phyloP scores from a whole-genome alignment of 371 early-diverging fungal species.

The Rhizopus delemar region DNA sequence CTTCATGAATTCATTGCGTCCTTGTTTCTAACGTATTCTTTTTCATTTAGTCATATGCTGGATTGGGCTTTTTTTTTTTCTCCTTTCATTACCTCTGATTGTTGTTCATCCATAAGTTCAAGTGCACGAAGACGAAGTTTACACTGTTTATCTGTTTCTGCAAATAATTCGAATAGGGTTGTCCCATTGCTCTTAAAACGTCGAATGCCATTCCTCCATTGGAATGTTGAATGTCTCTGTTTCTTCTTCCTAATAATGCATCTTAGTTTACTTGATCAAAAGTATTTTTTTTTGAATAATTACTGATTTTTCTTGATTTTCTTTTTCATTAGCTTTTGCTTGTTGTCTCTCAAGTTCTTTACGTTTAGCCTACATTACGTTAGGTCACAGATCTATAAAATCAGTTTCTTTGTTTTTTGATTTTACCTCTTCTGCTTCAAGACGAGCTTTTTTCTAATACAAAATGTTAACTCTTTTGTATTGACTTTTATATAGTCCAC shows the following conservation, averaged over 20 bases:
- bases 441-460: conserved; percentile 39
- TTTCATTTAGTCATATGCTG: not conserved
- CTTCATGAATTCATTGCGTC: conserved; percentile 88
- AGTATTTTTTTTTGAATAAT: conserved; percentile 5
- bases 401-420: not conserved
- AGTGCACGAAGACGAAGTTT: conserved; percentile 79
- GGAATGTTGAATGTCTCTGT: conserved; percentile 62
- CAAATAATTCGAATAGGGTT: conserved; percentile 94
- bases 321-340: conserved; percentile 20
- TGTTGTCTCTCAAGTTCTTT: conserved; percentile 29
- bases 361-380: conserved; percentile 20
- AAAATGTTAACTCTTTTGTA: not conserved
- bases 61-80: not conserved
- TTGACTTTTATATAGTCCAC: not conserved
- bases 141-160: conserved; percentile 84
- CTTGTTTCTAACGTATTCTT: conserved; percentile 36
- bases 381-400: not conserved
- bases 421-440: conserved; percentile 32
- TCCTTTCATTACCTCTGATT: conserved; percentile 43
- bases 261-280: not conserved
- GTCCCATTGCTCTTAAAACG: conserved; percentile 87
- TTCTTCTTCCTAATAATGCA: conserved; percentile 23
- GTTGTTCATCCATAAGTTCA: conserved; percentile 82
- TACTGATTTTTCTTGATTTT: conserved; percentile 21
- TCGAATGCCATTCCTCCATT: conserved; percentile 81